Percentiles rank a stretch among this genome's conserved stretches.
Evolutionary conservation across 2,329 filamentous ascomycete species (phyloP).

Genomic region (Ceratocystis variospora): DNA sequence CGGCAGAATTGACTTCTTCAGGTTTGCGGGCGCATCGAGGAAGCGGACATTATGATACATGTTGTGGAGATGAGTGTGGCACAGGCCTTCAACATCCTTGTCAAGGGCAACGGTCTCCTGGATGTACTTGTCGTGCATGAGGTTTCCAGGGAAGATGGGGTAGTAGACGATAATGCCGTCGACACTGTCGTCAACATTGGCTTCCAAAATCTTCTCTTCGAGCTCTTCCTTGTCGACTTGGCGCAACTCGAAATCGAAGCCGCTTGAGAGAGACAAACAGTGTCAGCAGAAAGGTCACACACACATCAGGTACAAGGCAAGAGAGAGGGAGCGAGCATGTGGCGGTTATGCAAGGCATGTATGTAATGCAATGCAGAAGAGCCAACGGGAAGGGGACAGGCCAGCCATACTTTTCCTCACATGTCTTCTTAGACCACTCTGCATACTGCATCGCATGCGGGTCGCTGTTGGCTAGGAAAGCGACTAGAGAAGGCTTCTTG

Average conservation of each 20-base stretch:
- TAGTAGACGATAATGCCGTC: slow-evolving; percentile 97
- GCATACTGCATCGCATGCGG: slow-evolving; percentile 87
- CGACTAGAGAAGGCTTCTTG: slow-evolving; percentile 65
- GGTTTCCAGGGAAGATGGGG: slow-evolving; percentile 74
- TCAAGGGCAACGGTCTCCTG: slow-evolving; percentile 81
- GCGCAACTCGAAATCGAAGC: slow-evolving; percentile 77
- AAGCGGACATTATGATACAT: slow-evolving; percentile 99
- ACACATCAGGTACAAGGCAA: not conserved
- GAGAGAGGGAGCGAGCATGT: not conserved
- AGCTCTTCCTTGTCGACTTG: slow-evolving; percentile 74
- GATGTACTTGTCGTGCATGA: slow-evolving; percentile 80
- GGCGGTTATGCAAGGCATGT: not conserved
- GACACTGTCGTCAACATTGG: slow-evolving; percentile 63
- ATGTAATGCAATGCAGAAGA: slow-evolving; percentile 3
- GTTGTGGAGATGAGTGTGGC: slow-evolving; percentile 91
- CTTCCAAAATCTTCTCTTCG: slow-evolving; percentile 74
- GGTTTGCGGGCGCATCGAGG: slow-evolving; percentile 63
- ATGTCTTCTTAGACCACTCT: slow-evolving; percentile 94
- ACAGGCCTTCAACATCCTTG: slow-evolving; percentile 93
- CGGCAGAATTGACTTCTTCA: slow-evolving; percentile 80
- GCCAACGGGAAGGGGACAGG: not conserved
- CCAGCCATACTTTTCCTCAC: slow-evolving; percentile 74
- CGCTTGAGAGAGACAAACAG: slow-evolving; percentile 37
- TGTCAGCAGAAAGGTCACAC: not conserved
- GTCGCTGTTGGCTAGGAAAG: slow-evolving; percentile 85